A percentile compares a stretch with the other conserved stretches of the same genome.
phyloP scores from a whole-genome alignment of 1,139 yeast species.

The Magnusiomyces clavatus region DNA sequence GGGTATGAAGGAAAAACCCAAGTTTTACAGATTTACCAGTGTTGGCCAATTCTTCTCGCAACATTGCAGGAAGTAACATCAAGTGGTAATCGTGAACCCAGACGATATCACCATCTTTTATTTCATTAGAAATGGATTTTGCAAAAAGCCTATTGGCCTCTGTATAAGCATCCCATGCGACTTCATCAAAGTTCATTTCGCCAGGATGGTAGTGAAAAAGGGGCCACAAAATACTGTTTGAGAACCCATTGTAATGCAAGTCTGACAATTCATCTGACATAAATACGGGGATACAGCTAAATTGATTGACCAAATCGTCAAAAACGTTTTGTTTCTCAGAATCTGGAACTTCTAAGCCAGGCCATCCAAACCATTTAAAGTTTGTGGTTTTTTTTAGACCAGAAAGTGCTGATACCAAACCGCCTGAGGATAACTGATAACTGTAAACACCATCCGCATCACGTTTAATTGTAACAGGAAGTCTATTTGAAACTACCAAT shows the following conservation, averaged over 20 bases:
- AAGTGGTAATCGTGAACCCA: constrained; percentile 99
- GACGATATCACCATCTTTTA: constrained; percentile 77
- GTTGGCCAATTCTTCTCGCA: constrained; percentile 54
- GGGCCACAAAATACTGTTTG: constrained; percentile 92
- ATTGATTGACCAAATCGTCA: constrained; percentile 61
- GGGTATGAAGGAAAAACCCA: constrained; percentile 95
- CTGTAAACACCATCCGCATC: constrained; percentile 57
- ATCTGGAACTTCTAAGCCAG: constrained; percentile 77
- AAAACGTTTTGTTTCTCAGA: constrained; percentile 65
- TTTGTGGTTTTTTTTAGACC: constrained; percentile 80
- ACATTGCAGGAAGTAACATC: constrained; percentile 89
- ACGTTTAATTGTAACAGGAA: constrained; percentile 85
- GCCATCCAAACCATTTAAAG: constrained; percentile 99
- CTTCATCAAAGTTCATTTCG: constrained; percentile 96
- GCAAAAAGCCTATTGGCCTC: constrained; percentile 89
- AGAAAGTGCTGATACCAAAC: constrained; percentile 90
- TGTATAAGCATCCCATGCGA: constrained; percentile 96
- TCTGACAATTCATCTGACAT: constrained; percentile 86
- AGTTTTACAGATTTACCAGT: constrained; percentile 52
- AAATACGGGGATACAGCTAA: constrained; percentile 87
- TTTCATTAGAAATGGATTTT: constrained; percentile 57
- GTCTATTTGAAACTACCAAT: constrained; percentile 85
- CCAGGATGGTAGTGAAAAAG: constrained; percentile 98
- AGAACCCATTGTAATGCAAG: constrained; percentile 92
- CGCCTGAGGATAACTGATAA: constrained; percentile 91